Base-by-base conservation (phyloP, 306 rosid species). In the Lotus japonicus region DNA sequence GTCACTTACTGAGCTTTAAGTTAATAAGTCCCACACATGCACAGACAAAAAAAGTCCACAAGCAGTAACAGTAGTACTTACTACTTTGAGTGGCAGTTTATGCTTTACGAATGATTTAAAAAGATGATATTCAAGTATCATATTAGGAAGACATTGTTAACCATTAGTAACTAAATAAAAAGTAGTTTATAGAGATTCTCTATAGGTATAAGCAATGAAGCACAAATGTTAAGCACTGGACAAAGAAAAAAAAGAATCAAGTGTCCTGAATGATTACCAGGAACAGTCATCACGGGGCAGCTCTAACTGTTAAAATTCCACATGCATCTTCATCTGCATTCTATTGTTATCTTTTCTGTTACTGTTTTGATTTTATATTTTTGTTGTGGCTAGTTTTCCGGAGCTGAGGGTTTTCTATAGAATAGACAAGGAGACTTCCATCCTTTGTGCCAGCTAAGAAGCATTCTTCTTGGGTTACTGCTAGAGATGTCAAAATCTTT, bases 361-460 rank as follows among this genome's bases (percentile, higher is more conserved):
- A 73, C 28, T 52, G 78, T 79, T 77, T 86, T 85, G 64, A 62
- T 74, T 79, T 94, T 1, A 63, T 21, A 88, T 64, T 85, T 76
- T 81, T 88, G 81, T 76, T 78, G 69, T 79, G 68, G 55, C 72
- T 62, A 60, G 77, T 67, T 82, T 76, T 90, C 64, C 92, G 94
- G 54, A 70, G 84, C 63, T 90, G 98, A 69, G 94, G 86, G 85
- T 86, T 88, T 75, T 90, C 97, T 57, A 94, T 83, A 11, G 98
- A 94, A 78, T 90, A 94, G 59, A 94, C 97, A 21, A 90, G 92
- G 45, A 94, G 88, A 83, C 79, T 77, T 66, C 98, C 98, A 21
- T 94, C 98, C 72, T 90, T 90, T 58, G 97, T 79, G 69, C 98
- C 98, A 66, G 96, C 98, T 60, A 94, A 73, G 86, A 94, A 90